Conservation (phyloP, 2,329 filamentous ascomycete species). For the Chalaropsis ovoidea region DNA sequence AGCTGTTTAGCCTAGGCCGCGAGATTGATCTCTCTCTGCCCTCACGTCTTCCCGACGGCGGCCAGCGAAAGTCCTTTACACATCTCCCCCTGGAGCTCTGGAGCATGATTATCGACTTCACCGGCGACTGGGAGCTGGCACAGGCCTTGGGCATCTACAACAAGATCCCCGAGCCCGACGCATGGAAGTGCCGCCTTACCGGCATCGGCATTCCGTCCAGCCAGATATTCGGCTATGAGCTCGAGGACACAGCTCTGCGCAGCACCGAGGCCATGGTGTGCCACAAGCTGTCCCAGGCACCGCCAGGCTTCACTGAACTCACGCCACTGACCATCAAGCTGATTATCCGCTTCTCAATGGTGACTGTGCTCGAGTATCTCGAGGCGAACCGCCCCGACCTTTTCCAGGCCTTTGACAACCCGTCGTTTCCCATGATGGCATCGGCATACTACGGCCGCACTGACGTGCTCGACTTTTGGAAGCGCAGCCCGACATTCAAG, state of each 20-base stretch:
- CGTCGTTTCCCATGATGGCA: conserved; percentile 76
- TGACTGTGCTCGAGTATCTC: conserved; percentile 61
- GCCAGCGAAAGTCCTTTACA: conserved; percentile 31
- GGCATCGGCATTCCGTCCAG: neutral
- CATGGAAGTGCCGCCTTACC: conserved; percentile 63
- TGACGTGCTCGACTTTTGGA: conserved; percentile 87
- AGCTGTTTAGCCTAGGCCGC: conserved; percentile 62
- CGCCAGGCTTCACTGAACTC: conserved; percentile 58
- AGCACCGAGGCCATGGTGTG: conserved; percentile 61
- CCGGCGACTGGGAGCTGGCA: conserved; percentile 84
- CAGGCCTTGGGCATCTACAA: conserved; percentile 72
- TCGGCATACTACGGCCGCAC: conserved; percentile 76
- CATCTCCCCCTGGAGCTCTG: conserved; percentile 75
- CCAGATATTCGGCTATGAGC: conserved; percentile 57
- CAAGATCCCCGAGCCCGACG: conserved; percentile 57
- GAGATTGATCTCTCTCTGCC: conserved; percentile 47
- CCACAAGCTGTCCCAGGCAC: conserved; percentile 59
- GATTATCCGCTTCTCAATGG: conserved; percentile 83
- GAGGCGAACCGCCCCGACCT: conserved; percentile 56
- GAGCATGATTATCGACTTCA: conserved; percentile 74
- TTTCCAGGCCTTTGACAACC: conserved; percentile 75
- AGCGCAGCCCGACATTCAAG: conserved; percentile 67
- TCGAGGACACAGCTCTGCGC: conserved; percentile 77
- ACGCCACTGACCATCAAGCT: conserved; percentile 76
- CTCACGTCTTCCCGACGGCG: conserved; percentile 34